Base-by-base conservation (phyloP, 306 rosid genomes). In the Boehmeria nivea region DNA sequence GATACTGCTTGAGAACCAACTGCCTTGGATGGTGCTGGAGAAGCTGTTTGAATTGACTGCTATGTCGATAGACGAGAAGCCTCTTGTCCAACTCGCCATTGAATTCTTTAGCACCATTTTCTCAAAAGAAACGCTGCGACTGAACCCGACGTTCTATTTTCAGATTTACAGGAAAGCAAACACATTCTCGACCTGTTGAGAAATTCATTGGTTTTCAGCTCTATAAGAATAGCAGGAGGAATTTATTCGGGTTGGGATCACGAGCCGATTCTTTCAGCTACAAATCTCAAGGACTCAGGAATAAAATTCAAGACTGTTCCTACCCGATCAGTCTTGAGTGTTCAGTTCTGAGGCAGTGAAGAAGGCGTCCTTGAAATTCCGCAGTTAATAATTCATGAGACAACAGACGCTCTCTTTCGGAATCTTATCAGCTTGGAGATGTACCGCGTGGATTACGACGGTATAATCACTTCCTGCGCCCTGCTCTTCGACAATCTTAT, bases 21-120 rank as follows among this genome's bases (percentile, higher is more conserved):
- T 66, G 11, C 77, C 72, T 8, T 66, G 72, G 78, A 22, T 54
- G 54, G 61, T 66, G n/a, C 57, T 72, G 4, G 9, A 55, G 20
- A 4, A 3, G 0, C 14, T 72, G 22, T 40, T 46, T 18, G 3
- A 2, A 26, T 8, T 40, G n/a, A 60, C 68, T 19, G 11, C 0
- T 1, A 23, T 12, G 3, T 2, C 16, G 1, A 0, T 3, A 0
- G 15, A 5, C 59, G 8, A 18, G 0, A 12, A 6, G 34, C 5
- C 43, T 3, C 59, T 38, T 14, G 4, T 13, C 3, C 16, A 59
- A 44, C 52, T 47, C 13, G 18, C 37, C 24, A 1, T 7, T 5
- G 6, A 6, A 1, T 57, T 52, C 17, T 43, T 59, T 14, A 19
- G 6, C 4, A 16, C 13, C 42, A 33, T 44, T 36, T 44, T 45